phyloP scores from a whole-genome alignment of 176 grass and related monocot species.

The Urochloa ruziziensis region DNA sequence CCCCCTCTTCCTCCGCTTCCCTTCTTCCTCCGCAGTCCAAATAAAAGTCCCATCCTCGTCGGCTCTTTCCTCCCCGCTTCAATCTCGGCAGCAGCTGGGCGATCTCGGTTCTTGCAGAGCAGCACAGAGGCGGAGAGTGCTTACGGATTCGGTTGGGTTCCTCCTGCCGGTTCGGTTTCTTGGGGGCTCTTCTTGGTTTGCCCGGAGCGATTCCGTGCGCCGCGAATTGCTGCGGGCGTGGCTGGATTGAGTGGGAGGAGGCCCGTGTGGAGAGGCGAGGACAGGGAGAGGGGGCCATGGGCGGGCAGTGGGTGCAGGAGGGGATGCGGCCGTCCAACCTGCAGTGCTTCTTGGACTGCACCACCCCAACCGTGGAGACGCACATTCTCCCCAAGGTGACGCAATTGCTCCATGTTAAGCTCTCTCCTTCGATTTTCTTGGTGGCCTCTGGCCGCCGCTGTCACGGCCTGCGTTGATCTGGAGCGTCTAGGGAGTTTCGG shows the following conservation, averaged over 20 bases:
- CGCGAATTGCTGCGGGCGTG: not conserved
- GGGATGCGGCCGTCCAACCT: conserved; percentile 54
- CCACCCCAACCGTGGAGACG: conserved; percentile 63
- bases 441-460: not conserved
- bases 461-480: not conserved
- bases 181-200: not conserved
- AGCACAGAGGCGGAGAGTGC: not conserved
- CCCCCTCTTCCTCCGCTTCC: not conserved
- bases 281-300: conserved; percentile 27
- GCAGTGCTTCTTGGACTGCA: conserved; percentile 72
- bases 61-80: not conserved
- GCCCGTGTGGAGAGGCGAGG: not conserved
- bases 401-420: not conserved
- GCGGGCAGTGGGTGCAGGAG: conserved; percentile 31
- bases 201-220: conserved; percentile 1
- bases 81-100: not conserved
- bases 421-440: not conserved
- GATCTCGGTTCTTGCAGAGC: not conserved
- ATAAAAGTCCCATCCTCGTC: conserved; percentile 36
- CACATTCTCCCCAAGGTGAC: conserved; percentile 69
- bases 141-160: not conserved
- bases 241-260: not conserved
- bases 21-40: not conserved
- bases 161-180: conserved; percentile 2
- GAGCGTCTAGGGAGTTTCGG: conserved; percentile 1